Evolutionary conservation across 495 filamentous ascomycete genomes (phyloP).

Genomic region (Aspergillus affinis): DNA sequence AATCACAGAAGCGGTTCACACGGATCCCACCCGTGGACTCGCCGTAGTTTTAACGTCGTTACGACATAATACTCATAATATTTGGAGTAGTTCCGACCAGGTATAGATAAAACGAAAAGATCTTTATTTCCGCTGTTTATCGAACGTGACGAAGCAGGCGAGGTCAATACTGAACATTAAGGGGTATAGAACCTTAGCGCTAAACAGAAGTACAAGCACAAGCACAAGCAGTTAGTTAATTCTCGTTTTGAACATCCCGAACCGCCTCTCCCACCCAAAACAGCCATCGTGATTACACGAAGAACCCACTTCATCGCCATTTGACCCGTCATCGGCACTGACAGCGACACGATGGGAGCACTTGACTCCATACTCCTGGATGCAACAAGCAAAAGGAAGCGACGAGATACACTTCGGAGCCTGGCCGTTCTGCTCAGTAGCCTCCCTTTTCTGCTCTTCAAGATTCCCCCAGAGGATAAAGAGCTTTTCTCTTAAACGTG

Average conservation of each 20-base stretch:
- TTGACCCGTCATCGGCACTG: slow-evolving; percentile 10
- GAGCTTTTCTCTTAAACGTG: slow-evolving; percentile 63
- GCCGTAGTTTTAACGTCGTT: no score
- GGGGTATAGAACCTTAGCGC: not conserved
- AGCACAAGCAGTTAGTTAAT: slow-evolving; percentile 29
- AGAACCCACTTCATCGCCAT: not conserved
- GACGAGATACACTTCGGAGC: slow-evolving; percentile 20
- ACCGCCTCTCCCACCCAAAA: slow-evolving; percentile 52
- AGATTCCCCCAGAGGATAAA: slow-evolving; percentile 86
- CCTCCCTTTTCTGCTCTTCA: slow-evolving; percentile 59
- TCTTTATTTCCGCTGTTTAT: not conserved
- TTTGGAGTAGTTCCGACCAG: no score
- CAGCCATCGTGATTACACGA: slow-evolving; percentile 33
- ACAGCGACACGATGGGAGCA: slow-evolving; percentile 31
- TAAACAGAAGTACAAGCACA: slow-evolving; percentile 4
- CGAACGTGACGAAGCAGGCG: not conserved
- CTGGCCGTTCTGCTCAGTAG: slow-evolving; percentile 9
- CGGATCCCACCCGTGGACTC: no score
- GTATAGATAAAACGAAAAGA: not conserved
- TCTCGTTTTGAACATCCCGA: slow-evolving; percentile 48
- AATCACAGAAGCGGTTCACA: not conserved
- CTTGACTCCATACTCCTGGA: slow-evolving; percentile 55
- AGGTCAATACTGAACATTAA: not conserved
- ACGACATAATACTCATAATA: no score
- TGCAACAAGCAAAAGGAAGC: slow-evolving; percentile 39